These are phyloP conservation scores for Leccinum aurantiacum DNA, from an alignment of 768 basidiomycete species.

Conservation along the genomic window DNA sequence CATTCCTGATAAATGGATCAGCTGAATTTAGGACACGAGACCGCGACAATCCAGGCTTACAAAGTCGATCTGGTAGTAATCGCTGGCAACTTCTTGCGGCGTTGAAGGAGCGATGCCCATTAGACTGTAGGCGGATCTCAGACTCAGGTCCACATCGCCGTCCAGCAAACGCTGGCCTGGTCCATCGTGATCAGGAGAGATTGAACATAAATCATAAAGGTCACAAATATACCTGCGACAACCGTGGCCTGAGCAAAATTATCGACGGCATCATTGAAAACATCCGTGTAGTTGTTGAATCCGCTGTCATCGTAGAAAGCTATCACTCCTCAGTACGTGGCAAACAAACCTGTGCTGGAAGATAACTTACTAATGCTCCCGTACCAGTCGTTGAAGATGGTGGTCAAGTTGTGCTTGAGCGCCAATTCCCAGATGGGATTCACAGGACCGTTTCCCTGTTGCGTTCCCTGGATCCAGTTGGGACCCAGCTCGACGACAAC, in stretches of 20 bases:
- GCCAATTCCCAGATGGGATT: constrained; percentile 64
- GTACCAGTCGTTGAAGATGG: constrained; percentile 44
- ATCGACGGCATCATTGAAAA: constrained; percentile 41
- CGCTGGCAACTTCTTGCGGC: constrained; percentile 49
- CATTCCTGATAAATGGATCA: constrained; percentile 28
- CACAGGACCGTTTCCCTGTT: constrained; percentile 44
- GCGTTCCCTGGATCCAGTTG: constrained; percentile 62
- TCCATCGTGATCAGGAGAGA: constrained; percentile 27
- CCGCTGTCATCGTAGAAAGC: constrained; percentile 58
- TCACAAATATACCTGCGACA: constrained; percentile 40
- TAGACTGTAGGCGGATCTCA: constrained; percentile 54
- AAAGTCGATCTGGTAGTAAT: constrained; percentile 55
- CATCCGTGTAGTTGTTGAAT: constrained; percentile 44
- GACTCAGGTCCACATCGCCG: constrained; percentile 50
- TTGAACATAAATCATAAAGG: constrained; percentile 35
- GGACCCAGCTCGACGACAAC: constrained; percentile 56
- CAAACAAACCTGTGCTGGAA: not conserved
- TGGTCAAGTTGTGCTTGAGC: constrained; percentile 51
- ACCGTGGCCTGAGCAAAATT: constrained; percentile 43
- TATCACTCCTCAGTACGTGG: constrained; percentile 19
- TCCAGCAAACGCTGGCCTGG: constrained; percentile 17
- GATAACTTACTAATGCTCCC: constrained; percentile 44
- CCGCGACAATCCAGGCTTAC: constrained; percentile 11
- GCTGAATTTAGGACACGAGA: not conserved
- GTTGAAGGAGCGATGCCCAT: constrained; percentile 46